Evolutionary conservation across 768 basidiomycete species (phyloP), one percentile per base, ranked within the genome.

Genomic region (Pisolithus microcarpus): DNA sequence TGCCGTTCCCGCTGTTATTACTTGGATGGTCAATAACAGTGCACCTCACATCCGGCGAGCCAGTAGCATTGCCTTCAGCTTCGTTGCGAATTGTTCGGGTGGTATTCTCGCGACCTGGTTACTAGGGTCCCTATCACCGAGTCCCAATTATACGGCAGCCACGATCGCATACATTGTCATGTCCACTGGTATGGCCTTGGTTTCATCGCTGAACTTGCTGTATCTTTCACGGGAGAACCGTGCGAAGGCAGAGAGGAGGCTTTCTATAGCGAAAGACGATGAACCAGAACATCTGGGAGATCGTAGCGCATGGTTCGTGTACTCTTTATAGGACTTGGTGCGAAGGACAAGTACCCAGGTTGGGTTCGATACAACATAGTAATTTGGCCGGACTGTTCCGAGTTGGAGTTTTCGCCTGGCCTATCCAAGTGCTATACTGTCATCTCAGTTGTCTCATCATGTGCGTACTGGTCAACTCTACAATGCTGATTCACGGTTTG

Each of bases 61-160:
- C 1, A 81, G 81, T 1, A 70, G 76, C 34, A 71, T 83, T 47
- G 81, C 81, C n/a, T 71, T 82, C 23, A 73, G 73, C 1, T 78
- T 80, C 54, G 77, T 78, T 56, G 71, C 77, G 70, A 77, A 76
- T 21, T 82, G 82, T 58, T 67, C 72, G 0, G 80, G 80, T 7
- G 80, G 80, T 2, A 81, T 84, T 42, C 74, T 83, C 34, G 72
- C 75, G 1, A 83, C 79, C 0, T 83, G 81, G 81, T 71, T 81
- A 6, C 61, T 82, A 24, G 80, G 79, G 10, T 55, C 63, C 4
- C 61, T 82, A 13, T 79, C 77, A 2, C 66, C 73, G 1, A 65
- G 75, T 1, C 81, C 80, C 6, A 54, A 67, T 11, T 83, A 81
- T 58, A 72, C 58, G 3, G 70, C 69, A 48, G 81, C 77, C 0